phyloP scores from a whole-genome alignment of 2,329 filamentous ascomycete species.

The Rhinocladiella mackenziei region DNA sequence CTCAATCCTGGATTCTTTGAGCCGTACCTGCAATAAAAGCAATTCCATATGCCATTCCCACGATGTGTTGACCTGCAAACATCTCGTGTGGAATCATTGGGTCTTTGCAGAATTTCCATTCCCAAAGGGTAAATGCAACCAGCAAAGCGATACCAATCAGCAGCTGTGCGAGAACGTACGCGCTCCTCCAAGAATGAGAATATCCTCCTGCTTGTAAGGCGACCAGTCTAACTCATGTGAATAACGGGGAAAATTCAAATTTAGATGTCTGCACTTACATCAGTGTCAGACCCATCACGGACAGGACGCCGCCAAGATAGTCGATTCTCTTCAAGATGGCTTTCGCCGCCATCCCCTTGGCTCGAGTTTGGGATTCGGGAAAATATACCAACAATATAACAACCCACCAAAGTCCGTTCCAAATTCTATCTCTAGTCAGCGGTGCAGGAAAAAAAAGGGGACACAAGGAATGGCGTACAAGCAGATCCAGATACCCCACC shows the following conservation, averaged over 20 bases:
- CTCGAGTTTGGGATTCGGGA: slow-evolving; percentile 17
- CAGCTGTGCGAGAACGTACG: slow-evolving; percentile 18
- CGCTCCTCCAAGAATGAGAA: slow-evolving; percentile 22
- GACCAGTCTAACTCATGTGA: slow-evolving; percentile 13
- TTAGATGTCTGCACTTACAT: too few relatives aligned
- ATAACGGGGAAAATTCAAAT: neutral
- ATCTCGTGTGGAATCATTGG: slow-evolving; percentile 25
- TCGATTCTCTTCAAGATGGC: slow-evolving; percentile 19
- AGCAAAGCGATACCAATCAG: slow-evolving; percentile 18
- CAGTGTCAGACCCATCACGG: slow-evolving; percentile 19
- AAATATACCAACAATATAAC: slow-evolving; percentile 17
- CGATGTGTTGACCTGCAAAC: slow-evolving; percentile 22
- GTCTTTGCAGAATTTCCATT: slow-evolving; percentile 19
- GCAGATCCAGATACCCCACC: slow-evolving; percentile 24
- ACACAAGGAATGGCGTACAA: slow-evolving; percentile 7
- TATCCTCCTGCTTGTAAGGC: slow-evolving; percentile 24
- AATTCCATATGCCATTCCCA: slow-evolving; percentile 22
- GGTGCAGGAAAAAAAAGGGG: too few relatives aligned
- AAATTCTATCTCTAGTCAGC: slow-evolving; percentile 12
- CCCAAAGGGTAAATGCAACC: slow-evolving; percentile 17
- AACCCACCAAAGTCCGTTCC: slow-evolving; percentile 16
- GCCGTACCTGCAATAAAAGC: slow-evolving; percentile 19
- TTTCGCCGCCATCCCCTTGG: slow-evolving; percentile 9
- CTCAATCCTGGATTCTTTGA: too few relatives aligned
- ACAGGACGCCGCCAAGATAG: slow-evolving; percentile 19